Base-by-base conservation (phyloP, 208 protist genomes). In the Borovskyia barvae region DNA sequence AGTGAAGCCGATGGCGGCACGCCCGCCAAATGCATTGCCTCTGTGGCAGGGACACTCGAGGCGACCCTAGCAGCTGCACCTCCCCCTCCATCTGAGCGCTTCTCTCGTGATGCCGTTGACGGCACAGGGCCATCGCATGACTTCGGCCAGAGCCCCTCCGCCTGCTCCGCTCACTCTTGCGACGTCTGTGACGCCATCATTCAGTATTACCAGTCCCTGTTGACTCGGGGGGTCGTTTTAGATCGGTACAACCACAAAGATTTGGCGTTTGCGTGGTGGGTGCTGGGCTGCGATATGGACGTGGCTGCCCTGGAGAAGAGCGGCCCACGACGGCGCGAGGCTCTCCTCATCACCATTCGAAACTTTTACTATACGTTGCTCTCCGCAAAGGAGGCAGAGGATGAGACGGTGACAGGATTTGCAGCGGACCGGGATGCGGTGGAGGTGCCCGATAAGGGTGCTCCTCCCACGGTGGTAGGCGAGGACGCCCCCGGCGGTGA, bases 241-340 rank as follows among this genome's bases (percentile, higher is more conserved):
- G 86, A 93, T 45, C 72, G 82, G n/a, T 87, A 87, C 63, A 93
- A 80, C 53, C 63, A 85, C 48, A 93, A 93, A 56, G 82, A 90
- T 41, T 56, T 93, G 33, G 77, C 72, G 37, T 93, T 93, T 72
- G 75, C 78, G 32, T 90, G 82, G 77, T 93, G 86, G 86, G 86
- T 93, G 19, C 47, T 93, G n/a, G 77, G 80, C 6, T 66, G 72
- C 14, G 77, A 93, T 53, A 93, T 93, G 86, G 66, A 87, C 65
- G 66, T 68, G 4, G 52, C 53, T 2, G 80, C 75, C 3, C 66
- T 93, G 29, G 70, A 85, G 43, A 49, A 71, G 7, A 60, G 66
- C 9, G 56, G 76, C 29, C 66, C 79, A 2, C 59, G 72, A 50
- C 78, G 85, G 15, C 78, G 82, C 6, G 85, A 92, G 65, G 74